These are phyloP conservation scores for Solanum stenotomum DNA, from an alignment of 257 asterid genomes.

Conservation along the genomic window DNA sequence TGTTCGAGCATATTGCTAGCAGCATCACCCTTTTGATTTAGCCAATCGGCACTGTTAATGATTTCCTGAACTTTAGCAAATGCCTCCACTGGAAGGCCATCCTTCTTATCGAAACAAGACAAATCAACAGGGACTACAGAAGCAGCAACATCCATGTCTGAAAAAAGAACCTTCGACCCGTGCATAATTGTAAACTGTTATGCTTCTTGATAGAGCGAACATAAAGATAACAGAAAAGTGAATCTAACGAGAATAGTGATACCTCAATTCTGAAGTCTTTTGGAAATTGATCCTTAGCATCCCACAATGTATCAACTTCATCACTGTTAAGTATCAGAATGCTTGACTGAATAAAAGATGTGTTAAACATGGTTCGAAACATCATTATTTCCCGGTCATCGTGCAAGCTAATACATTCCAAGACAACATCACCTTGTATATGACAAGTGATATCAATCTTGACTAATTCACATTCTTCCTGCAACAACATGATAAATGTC, in stretches of 20 bases:
- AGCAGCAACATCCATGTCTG: constrained; percentile 46
- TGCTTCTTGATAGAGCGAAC: neutral
- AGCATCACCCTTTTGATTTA: constrained; percentile 20
- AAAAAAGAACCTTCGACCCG: constrained; percentile 42
- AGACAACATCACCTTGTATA: constrained; percentile 68
- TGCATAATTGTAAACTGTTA: neutral
- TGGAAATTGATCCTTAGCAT: constrained; percentile 36
- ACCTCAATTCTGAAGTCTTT: constrained; percentile 65
- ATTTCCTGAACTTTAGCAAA: constrained; percentile 31
- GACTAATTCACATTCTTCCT: constrained; percentile 51
- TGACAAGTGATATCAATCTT: constrained; percentile 60
- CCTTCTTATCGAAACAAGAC: constrained; percentile 13
- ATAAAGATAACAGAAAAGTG: neutral
- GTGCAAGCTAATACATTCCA: constrained; percentile 51
- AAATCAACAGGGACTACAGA: constrained; percentile 17
- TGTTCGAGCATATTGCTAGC: constrained; percentile 18
- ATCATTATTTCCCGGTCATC: constrained; percentile 38
- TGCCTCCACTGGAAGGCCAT: constrained; percentile 39
- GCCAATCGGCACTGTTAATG: constrained; percentile 26
- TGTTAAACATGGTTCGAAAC: constrained; percentile 67
- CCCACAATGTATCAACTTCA: constrained; percentile 51
- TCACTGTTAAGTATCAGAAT: constrained; percentile 39
- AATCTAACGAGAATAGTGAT: constrained; percentile 5
- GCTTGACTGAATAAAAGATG: constrained; percentile 51
- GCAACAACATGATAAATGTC: constrained; percentile 21